Percentiles rank a stretch among this genome's conserved stretches.
Evolutionary conservation across 805 yeast species (phyloP).

Genomic region (Wickerhamomyces chaumierensis): DNA sequence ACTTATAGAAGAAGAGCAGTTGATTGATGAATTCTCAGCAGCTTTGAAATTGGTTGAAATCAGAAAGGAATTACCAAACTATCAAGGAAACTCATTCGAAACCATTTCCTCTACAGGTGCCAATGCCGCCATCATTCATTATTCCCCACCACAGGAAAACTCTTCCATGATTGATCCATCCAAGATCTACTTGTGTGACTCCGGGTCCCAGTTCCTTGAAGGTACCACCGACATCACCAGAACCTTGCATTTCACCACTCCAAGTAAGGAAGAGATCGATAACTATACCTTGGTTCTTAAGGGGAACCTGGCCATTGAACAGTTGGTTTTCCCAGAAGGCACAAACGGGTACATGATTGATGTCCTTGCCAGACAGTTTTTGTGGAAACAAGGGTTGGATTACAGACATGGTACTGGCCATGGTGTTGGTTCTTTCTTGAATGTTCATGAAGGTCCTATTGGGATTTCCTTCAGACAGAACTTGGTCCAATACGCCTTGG

Average conservation of each 20-base stretch:
- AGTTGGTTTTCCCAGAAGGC: constrained; percentile 66
- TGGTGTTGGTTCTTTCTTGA: constrained; percentile 86
- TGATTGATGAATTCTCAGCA: constrained; percentile 56
- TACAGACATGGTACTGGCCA: constrained; percentile 96
- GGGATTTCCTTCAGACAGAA: constrained; percentile 54
- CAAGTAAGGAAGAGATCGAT: constrained; percentile 44
- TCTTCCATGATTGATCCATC: constrained; percentile 52
- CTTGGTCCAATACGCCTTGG: constrained; percentile 38
- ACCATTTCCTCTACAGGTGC: constrained; percentile 70
- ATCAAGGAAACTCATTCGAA: constrained; percentile 61
- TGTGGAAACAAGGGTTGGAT: constrained; percentile 77
- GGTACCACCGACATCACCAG: constrained; percentile 97
- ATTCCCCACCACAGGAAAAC: constrained; percentile 52
- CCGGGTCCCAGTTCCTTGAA: constrained; percentile 86
- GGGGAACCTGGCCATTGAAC: constrained; percentile 83
- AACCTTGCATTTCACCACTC: constrained; percentile 57
- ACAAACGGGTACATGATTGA: constrained; percentile 73
- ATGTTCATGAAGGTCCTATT: constrained; percentile 92
- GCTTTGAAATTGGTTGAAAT: constrained; percentile 46
- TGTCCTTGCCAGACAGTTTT: constrained; percentile 66
- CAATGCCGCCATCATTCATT: constrained; percentile 68
- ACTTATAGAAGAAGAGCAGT: constrained; percentile 26
- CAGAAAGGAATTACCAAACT: constrained; percentile 42
- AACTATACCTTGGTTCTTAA: constrained; percentile 80
- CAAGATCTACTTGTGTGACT: constrained; percentile 67